Evolutionary conservation across 257 asterid genomes (phyloP).

Genomic region (Galeopsis tetrahit): DNA sequence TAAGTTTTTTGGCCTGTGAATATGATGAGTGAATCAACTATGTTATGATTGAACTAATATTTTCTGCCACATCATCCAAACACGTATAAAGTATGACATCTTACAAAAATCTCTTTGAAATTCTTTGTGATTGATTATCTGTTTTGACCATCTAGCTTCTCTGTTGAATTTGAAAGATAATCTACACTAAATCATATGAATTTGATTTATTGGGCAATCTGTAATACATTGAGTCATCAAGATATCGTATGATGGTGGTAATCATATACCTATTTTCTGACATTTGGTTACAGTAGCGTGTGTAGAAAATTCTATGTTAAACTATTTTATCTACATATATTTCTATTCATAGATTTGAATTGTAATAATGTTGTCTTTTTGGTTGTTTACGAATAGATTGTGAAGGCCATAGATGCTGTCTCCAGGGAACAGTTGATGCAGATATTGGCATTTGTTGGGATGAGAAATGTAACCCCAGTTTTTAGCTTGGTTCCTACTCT

Average conservation of each 20-base stretch:
- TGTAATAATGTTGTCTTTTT: constrained; percentile 28
- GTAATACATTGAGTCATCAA: neutral
- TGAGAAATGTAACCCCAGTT: constrained; percentile 68
- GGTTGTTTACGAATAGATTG: constrained; percentile 60
- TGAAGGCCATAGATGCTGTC: constrained; percentile 96
- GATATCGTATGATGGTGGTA: neutral
- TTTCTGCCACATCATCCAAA: neutral
- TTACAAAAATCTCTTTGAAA: neutral
- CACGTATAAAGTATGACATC: neutral
- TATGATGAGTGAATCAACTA: constrained; percentile 2
- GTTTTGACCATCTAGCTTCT: constrained; percentile 19
- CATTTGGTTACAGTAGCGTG: neutral
- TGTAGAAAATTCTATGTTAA: neutral
- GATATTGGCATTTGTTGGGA: constrained; percentile 69
- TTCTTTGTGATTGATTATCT: neutral
- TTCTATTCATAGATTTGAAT: constrained; percentile 9
- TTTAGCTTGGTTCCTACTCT: constrained; percentile 89
- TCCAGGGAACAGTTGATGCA: constrained; percentile 93
- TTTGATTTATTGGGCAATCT: neutral
- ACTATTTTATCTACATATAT: neutral
- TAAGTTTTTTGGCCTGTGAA: neutral
- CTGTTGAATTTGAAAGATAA: neutral
- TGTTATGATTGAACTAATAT: constrained; percentile 1
- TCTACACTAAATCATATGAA: neutral
- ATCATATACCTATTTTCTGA: neutral